A percentile compares a stretch with the other conserved stretches of the same genome.
phyloP scores from a whole-genome alignment of 345 rosid species.

The Sisymbrium altissimum region DNA sequence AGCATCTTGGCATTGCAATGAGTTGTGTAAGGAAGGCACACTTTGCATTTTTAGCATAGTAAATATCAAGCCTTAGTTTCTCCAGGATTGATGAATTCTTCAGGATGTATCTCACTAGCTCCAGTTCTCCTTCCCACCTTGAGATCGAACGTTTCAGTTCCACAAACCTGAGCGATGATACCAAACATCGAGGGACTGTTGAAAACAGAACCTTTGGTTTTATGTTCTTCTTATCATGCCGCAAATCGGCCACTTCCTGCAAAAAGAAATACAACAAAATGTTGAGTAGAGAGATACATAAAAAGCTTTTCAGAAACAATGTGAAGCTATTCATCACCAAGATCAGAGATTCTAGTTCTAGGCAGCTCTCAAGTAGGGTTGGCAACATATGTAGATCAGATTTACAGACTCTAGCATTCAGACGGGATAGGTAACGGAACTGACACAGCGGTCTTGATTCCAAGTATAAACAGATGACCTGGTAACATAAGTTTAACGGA shows the following conservation, averaged over 20 bases:
- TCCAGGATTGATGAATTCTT: slow-evolving; percentile 2
- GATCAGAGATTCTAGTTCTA: slow-evolving; percentile 3
- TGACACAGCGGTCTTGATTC: not conserved
- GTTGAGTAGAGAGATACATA: not conserved
- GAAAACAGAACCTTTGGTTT: not conserved
- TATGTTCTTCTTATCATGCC: not conserved
- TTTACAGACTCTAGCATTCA: not conserved
- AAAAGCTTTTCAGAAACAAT: not conserved
- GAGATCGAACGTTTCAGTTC: not conserved
- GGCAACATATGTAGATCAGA: not conserved
- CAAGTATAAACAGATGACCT: not conserved
- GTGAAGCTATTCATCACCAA: not conserved
- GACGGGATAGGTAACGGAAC: not conserved
- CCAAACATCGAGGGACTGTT: not conserved
- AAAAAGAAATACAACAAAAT: not conserved
- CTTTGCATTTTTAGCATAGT: slow-evolving; percentile 39
- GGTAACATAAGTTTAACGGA: not conserved
- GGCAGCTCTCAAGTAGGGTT: not conserved
- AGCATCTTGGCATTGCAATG: not conserved
- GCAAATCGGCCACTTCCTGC: not conserved
- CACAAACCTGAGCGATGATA: slow-evolving; percentile 8
- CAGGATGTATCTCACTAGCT: not conserved
- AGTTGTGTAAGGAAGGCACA: slow-evolving; percentile 61
- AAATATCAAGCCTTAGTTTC: not conserved
- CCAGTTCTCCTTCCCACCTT: not conserved